A percentile compares a stretch with the other conserved stretches of the same genome.
Conservation (phyloP, 1,284 basidiomycete genomes). For the Heterobasidion parviporum region DNA sequence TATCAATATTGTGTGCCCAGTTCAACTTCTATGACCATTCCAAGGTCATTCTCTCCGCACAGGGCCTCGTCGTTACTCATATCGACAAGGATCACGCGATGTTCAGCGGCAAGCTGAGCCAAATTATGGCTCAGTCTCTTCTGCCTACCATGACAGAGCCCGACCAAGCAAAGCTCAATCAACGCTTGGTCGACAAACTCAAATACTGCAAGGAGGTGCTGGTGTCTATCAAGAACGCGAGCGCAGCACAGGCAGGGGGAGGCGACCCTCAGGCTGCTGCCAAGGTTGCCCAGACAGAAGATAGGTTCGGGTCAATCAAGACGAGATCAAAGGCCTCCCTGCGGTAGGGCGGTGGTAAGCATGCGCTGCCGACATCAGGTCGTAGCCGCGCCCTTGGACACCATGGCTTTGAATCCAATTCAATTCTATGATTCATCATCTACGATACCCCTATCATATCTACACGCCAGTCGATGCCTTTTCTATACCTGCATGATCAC, state of each 20-base stretch:
- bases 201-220: constrained; percentile 80
- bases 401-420: background rate
- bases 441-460: background rate
- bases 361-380: background rate
- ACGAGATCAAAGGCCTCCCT: constrained; percentile 7
- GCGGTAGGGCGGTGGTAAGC: constrained; percentile 3
- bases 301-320: constrained; percentile 1
- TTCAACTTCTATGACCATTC: constrained; percentile 28
- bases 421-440: background rate
- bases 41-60: constrained; percentile 82
- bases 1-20: background rate
- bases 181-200: constrained; percentile 66
- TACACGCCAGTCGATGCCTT: background rate
- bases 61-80: constrained; percentile 75
- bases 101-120: constrained; percentile 67
- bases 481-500: background rate
- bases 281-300: no score
- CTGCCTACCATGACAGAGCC: constrained; percentile 31
- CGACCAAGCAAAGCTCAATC: constrained; percentile 51
- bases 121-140: constrained; percentile 60
- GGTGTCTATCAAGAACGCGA: constrained; percentile 46
- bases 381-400: background rate
- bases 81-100: constrained; percentile 86
- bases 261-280: background rate
- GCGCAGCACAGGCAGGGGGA: constrained; percentile 10